phyloP scores from a whole-genome alignment of 352 stramenopile species.

The Halophytophthora polymorphica region DNA sequence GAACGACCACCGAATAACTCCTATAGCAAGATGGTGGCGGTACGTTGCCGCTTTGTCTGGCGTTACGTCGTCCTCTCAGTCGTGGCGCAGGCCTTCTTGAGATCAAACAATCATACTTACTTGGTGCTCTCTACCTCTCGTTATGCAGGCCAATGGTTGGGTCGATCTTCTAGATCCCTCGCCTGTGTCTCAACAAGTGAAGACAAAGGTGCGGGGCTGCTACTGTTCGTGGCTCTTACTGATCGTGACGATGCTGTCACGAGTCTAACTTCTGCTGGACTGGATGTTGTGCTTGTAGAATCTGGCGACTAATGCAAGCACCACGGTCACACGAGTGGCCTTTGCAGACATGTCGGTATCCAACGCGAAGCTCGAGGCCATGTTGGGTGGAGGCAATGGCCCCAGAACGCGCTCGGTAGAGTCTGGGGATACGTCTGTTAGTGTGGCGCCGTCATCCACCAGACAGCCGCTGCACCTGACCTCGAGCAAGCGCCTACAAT shows the following conservation, averaged over 20 bases:
- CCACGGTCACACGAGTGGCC: constrained; percentile 15
- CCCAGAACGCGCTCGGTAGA: constrained; percentile 5
- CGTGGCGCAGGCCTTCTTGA: not conserved
- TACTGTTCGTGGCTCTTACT: not conserved
- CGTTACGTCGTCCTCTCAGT: not conserved
- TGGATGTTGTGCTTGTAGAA: constrained; percentile 7
- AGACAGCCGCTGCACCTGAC: constrained; percentile 11
- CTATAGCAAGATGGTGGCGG: constrained; percentile 72
- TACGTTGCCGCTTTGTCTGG: constrained; percentile 21
- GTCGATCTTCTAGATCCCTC: constrained; percentile 48
- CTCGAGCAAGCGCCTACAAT: constrained; percentile 32
- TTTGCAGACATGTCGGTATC: constrained; percentile 16
- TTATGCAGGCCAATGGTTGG: constrained; percentile 61
- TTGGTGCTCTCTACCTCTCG: not conserved
- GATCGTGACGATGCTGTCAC: not conserved
- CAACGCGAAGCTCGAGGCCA: constrained; percentile 11
- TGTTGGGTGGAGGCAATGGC: not conserved
- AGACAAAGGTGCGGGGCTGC: constrained; percentile 15
- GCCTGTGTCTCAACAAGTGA: constrained; percentile 17
- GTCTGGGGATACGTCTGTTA: constrained; percentile 9
- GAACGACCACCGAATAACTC: constrained; percentile 74
- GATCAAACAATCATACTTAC: not conserved
- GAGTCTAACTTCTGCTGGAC: not conserved
- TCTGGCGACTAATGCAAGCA: constrained; percentile 4
- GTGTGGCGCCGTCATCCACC: constrained; percentile 5